Evolutionary conservation across 805 yeast genomes (phyloP).

Genomic region (Diddensiella transvaalensis): DNA sequence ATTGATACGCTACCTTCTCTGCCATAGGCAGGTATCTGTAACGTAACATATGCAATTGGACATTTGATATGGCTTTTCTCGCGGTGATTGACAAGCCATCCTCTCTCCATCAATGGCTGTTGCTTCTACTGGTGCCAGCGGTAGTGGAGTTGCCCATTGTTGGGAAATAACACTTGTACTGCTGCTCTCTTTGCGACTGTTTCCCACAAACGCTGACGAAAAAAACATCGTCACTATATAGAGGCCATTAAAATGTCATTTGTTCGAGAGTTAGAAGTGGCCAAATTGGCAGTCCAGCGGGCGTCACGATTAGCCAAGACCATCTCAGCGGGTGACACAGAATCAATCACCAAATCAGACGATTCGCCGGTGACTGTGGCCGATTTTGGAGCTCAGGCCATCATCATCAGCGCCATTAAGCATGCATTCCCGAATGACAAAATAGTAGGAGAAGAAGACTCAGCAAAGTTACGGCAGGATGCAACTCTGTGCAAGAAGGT

Average conservation of each 20-base stretch:
- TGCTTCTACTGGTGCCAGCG: too few relatives aligned
- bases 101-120: too few relatives aligned
- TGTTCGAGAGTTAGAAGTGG: constrained; percentile 68
- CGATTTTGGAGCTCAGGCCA: constrained; percentile 94
- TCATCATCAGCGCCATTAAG: constrained; percentile 78
- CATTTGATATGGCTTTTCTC: too few relatives aligned
- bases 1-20: too few relatives aligned
- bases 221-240: too few relatives aligned
- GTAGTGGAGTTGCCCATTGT: too few relatives aligned
- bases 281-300: constrained; percentile 84
- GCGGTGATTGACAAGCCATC: too few relatives aligned
- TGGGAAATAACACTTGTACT: too few relatives aligned
- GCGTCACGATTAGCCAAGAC: constrained; percentile 76
- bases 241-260: constrained; percentile 42
- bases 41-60: too few relatives aligned
- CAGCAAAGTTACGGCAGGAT: constrained; percentile 58
- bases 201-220: too few relatives aligned
- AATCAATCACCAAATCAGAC: constrained; percentile 73
- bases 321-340: constrained; percentile 36
- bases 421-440: constrained; percentile 78
- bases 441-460: constrained; percentile 93
- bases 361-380: constrained; percentile 93
- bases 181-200: too few relatives aligned
- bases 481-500: constrained; percentile 50
- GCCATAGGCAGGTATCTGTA: too few relatives aligned